Conservation (phyloP, 495 filamentous ascomycete genomes). For the Aspergillus heteromorphus region DNA sequence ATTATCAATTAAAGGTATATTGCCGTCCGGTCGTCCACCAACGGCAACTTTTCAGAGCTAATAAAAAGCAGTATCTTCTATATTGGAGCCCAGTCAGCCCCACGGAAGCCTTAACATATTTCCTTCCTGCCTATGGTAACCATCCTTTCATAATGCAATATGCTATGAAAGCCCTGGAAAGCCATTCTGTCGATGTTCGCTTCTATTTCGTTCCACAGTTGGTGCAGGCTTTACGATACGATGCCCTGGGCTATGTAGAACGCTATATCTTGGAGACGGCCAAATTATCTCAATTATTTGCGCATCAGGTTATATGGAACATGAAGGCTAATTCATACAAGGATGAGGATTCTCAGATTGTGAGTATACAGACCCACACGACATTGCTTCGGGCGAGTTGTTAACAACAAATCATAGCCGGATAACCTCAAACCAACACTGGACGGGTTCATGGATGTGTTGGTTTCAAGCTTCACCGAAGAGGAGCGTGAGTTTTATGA, state of each 20-base stretch:
- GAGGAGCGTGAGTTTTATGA: slow-evolving; percentile 85
- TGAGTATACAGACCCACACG: slow-evolving; percentile 45
- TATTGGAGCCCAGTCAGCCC: slow-evolving; percentile 96
- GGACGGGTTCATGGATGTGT: slow-evolving; percentile 79
- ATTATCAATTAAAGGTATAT: slow-evolving; percentile 74
- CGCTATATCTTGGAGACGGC: slow-evolving; percentile 95
- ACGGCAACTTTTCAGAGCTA: slow-evolving; percentile 19
- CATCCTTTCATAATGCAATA: slow-evolving; percentile 95
- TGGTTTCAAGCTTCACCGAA: slow-evolving; percentile 74
- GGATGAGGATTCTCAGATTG: slow-evolving; percentile 85
- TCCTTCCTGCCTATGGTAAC: slow-evolving; percentile 88
- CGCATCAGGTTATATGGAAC: slow-evolving; percentile 99
- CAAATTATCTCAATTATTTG: slow-evolving; percentile 91
- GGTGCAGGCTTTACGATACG: slow-evolving; percentile 93
- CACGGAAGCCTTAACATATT: slow-evolving; percentile 85
- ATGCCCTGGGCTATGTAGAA: slow-evolving; percentile 90
- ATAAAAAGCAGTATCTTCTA: slow-evolving; percentile 67
- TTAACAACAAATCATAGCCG: slow-evolving; percentile 55
- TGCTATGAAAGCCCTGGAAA: slow-evolving; percentile 91
- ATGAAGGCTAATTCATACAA: slow-evolving; percentile 99
- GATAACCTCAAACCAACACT: slow-evolving; percentile 89
- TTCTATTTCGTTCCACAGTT: slow-evolving; percentile 99
- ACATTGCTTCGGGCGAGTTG: neutral
- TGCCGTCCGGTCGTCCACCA: neutral
- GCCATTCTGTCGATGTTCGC: slow-evolving; percentile 88